Percentiles rank a stretch among this genome's conserved stretches.
phyloP scores from a whole-genome alignment of 495 filamentous ascomycete genomes.

The Daldinia childiae region DNA sequence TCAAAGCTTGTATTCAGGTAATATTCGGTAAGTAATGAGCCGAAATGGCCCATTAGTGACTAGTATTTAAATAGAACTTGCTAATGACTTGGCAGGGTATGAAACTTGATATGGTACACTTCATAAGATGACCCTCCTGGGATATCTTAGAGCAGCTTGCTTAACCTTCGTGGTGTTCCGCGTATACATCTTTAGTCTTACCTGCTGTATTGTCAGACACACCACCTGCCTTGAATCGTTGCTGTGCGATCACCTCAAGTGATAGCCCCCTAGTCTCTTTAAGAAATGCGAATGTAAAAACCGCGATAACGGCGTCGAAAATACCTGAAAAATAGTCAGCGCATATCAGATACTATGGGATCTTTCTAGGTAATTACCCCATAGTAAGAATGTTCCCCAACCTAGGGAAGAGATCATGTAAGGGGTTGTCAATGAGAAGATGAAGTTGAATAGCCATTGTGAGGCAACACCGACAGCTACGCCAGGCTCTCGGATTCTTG shows the following conservation, averaged over 20 bases:
- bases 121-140: neutral
- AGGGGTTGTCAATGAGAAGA: constrained; percentile 61
- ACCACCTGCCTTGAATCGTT: constrained; percentile 27
- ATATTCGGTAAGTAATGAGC: constrained; percentile 13
- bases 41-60: constrained; percentile 5
- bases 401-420: constrained; percentile 60
- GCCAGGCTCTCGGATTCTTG: constrained; percentile 58
- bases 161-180: constrained; percentile 25
- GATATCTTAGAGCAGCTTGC: neutral
- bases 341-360: neutral
- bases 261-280: constrained; percentile 45
- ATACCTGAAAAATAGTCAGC: constrained; percentile 27
- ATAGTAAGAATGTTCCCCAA: constrained; percentile 64
- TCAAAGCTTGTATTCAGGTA: neutral
- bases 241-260: constrained; percentile 40
- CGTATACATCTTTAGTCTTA: constrained; percentile 9
- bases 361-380: constrained; percentile 28
- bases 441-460: constrained; percentile 63
- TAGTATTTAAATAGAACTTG: neutral
- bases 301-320: constrained; percentile 39
- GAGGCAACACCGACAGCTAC: constrained; percentile 54
- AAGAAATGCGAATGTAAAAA: constrained; percentile 35
- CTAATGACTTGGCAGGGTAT: neutral
- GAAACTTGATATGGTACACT: neutral
- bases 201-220: neutral